A percentile compares a stretch with the other conserved stretches of the same genome.
Evolutionary conservation across 345 rosid species (phyloP).

Genomic region (Gossypium bickii): DNA sequence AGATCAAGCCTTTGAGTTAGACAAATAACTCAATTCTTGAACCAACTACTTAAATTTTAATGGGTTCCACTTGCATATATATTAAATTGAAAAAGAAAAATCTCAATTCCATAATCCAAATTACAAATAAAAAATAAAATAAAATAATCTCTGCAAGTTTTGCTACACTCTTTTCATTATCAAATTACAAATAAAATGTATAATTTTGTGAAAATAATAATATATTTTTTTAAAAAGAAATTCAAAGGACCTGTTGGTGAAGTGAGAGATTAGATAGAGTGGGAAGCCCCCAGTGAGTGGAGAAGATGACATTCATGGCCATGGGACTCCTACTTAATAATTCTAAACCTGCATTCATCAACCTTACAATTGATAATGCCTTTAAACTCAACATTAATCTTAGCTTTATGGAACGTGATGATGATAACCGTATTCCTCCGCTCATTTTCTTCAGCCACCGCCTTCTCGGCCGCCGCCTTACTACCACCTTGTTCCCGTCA

Average conservation of each 20-base stretch:
- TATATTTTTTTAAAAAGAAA: too few relatives aligned
- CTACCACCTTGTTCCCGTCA: constrained; percentile 22
- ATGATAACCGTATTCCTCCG: constrained; percentile 40
- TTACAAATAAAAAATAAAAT: too few relatives aligned
- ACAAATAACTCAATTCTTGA: too few relatives aligned
- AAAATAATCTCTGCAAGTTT: too few relatives aligned
- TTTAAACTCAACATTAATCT: constrained; percentile 23
- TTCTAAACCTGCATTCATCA: constrained; percentile 35
- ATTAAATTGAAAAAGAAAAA: too few relatives aligned
- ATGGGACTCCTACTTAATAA: constrained; percentile 14
- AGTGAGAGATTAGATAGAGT: constrained; percentile 35
- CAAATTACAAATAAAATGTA: too few relatives aligned
- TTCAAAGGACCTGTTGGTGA: neutral
- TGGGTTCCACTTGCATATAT: too few relatives aligned
- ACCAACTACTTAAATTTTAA: too few relatives aligned
- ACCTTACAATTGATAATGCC: constrained; percentile 29
- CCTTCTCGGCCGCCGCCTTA: constrained; percentile 21
- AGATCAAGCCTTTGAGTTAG: too few relatives aligned
- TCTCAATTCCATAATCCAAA: too few relatives aligned
- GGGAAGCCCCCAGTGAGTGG: constrained; percentile 72
- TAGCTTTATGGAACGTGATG: constrained; percentile 49
- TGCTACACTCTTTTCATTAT: too few relatives aligned
- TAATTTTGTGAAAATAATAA: too few relatives aligned
- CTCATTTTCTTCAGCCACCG: constrained; percentile 41
- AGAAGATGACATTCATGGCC: constrained; percentile 43